Evolutionary conservation across 208 protist species (phyloP).

Genomic region (Leishmania arabica): DNA sequence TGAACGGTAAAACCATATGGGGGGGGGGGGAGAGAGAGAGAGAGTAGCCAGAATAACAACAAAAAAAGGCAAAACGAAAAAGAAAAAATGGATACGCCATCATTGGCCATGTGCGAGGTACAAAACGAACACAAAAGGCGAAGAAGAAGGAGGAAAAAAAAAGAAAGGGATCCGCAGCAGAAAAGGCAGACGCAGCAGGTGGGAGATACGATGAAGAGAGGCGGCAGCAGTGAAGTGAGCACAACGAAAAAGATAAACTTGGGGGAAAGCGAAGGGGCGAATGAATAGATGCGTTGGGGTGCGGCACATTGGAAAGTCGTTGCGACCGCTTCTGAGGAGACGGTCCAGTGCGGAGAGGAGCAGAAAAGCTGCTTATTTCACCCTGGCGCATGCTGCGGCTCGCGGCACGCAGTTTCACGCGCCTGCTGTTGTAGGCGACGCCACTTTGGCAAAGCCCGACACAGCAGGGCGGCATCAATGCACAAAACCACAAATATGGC

Average conservation of each 20-base stretch:
- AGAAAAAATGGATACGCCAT: not conserved
- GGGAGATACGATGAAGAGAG: not conserved
- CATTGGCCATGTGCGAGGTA: not conserved
- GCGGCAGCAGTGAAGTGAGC: not conserved
- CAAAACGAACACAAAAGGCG: not conserved
- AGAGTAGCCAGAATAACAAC: not conserved
- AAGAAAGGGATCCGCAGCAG: not conserved
- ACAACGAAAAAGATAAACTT: not conserved
- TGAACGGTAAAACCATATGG: not conserved
- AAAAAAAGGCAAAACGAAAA: not conserved
- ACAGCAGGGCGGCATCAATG: not conserved
- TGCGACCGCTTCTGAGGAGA: not conserved
- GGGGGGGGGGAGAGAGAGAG: not conserved
- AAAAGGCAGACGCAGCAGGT: not conserved
- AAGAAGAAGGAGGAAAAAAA: not conserved
- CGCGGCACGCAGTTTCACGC: not conserved
- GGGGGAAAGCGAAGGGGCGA: not conserved
- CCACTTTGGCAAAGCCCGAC: not conserved
- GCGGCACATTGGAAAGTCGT: not conserved
- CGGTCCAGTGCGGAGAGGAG: not conserved
- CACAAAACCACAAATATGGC: not conserved
- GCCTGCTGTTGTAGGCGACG: conserved; percentile 4
- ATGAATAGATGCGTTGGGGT: not conserved
- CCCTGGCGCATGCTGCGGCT: not conserved
- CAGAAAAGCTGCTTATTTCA: not conserved